These are phyloP conservation scores for Boletus barrowsii DNA, from an alignment of 768 basidiomycete genomes.

Conservation along the genomic window DNA sequence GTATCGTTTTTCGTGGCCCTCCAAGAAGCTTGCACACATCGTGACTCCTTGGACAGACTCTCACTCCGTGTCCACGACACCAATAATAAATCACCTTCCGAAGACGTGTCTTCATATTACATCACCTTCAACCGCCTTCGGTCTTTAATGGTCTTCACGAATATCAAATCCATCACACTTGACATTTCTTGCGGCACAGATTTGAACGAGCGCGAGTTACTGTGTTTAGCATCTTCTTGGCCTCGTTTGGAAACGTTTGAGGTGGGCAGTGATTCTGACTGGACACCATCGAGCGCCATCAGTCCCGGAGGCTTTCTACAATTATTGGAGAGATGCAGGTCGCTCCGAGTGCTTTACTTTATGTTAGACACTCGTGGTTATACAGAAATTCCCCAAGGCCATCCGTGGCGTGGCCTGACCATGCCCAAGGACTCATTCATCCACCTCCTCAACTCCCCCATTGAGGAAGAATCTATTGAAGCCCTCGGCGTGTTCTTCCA, in stretches of 20 bases:
- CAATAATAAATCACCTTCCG: not conserved
- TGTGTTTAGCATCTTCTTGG: constrained; percentile 16
- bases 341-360: constrained; percentile 1
- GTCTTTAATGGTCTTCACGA: constrained; percentile 3
- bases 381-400: constrained; percentile 1
- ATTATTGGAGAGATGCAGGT: constrained; percentile 14
- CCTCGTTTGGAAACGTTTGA: not conserved
- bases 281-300: constrained; percentile 3
- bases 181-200: not conserved
- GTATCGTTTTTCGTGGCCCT: constrained; percentile 2
- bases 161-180: constrained; percentile 4
- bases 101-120: not conserved
- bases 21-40: not conserved
- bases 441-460: constrained; percentile 1
- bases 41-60: not conserved
- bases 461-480: constrained; percentile 1
- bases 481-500: constrained; percentile 14
- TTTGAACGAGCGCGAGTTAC: constrained; percentile 5
- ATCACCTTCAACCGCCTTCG: constrained; percentile 1
- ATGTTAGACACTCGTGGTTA: constrained; percentile 9
- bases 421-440: not conserved
- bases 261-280: not conserved
- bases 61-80: not conserved
- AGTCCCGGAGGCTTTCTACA: constrained; percentile 9
- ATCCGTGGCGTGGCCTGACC: constrained; percentile 10